Base-by-base conservation (phyloP, 1,284 basidiomycete species). In the Pisolithus thermaeus region DNA sequence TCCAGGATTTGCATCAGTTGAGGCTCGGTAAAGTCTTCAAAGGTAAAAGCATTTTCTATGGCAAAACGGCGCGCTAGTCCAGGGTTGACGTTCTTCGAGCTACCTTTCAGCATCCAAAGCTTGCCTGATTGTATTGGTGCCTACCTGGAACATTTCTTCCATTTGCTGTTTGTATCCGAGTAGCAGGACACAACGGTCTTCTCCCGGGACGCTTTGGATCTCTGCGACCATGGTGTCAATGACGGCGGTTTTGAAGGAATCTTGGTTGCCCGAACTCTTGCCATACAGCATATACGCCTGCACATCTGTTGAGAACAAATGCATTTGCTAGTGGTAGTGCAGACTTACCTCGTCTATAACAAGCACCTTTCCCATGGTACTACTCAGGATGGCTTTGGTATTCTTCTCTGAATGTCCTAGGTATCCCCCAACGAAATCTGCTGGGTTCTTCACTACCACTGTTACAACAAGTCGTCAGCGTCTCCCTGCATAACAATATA, bases 171-270 rank as follows among this genome's bases (percentile, higher is more conserved):
- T 77, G 61, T 87, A 87, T 11, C 84, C 83, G 1, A 84, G 63
- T 36, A 86, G 59, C 27, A 86, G 68, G 1, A 86, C 81, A 52
- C 82, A 84, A 3, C 83, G 75, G 58, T 86, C 84, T 52, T 86
- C 83, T 0, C 83, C 83, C 0, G 81, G 80, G 1, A 73, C 73
- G 49, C 75, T 83, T 58, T 87, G 84, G 7, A 86, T 77, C 61
- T 85, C 84, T 0, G 84, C 84, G 0, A 86, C 84, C 49, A 86
- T 78, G 1, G 84, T 85, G 55, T 86, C 84, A 47, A 86, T 81
- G 39, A 86, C 84, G 0, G 81, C 73, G 1, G 79, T 81, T 61
- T 83, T 85, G 66, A 69, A 86, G 0, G 69, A 61, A 56, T 85
- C 81, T 1, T 52, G 30, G 46, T 56, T 4, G 59, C 66, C 47